Evolutionary conservation across 257 asterid genomes (phyloP), one percentile per base, ranked within the genome.

Genomic region (Fraxinus anomala): DNA sequence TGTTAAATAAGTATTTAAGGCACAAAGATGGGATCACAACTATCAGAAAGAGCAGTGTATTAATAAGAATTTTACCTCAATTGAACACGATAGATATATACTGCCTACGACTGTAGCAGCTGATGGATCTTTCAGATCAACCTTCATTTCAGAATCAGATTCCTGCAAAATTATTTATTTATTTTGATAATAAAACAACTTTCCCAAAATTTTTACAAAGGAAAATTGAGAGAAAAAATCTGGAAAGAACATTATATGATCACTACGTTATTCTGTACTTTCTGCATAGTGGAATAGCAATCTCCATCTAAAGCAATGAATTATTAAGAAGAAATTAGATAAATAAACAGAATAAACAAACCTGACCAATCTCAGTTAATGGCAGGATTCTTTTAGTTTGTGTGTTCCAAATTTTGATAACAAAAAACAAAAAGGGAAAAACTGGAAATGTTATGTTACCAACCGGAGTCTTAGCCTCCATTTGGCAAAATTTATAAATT

Each of bases 21-120:
- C 79, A 79, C 74, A 77, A 19, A 73, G 33, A 73, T 30, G 39
- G 73, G 51, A 72, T 24, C 54, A 10, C n/a, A 79, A 84, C 49
- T 44, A 0, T 75, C 74, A 68, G 34, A 74, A 67, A 47, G 56
- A 49, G 70, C 67, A 79, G 71, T 51, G 10, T 42, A 76, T 68
- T 36, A 82, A 21, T 23, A 1, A 78, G 36, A 76, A 81, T 59
- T 33, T 13, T 82, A 96, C 99, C 99, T 96, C 99, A 82, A 96
- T 81, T 74, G 89, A 91, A 85, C 97, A 96, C 11, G 99, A 93
- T 84, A 96, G 72, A 76, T 91, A 86, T 80, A 96, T 88, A 71
- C 68, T 86, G 79, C 99, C 99, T 70, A 88, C 80, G 72, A 80
- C 87, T 65, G 84, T 85, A 12, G 88, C 71, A 40, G 94, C 87